Evolutionary conservation across 2,329 filamentous ascomycete genomes (phyloP), one percentile per base, ranked within the genome.

Genomic region (Alternaria gaisen): DNA sequence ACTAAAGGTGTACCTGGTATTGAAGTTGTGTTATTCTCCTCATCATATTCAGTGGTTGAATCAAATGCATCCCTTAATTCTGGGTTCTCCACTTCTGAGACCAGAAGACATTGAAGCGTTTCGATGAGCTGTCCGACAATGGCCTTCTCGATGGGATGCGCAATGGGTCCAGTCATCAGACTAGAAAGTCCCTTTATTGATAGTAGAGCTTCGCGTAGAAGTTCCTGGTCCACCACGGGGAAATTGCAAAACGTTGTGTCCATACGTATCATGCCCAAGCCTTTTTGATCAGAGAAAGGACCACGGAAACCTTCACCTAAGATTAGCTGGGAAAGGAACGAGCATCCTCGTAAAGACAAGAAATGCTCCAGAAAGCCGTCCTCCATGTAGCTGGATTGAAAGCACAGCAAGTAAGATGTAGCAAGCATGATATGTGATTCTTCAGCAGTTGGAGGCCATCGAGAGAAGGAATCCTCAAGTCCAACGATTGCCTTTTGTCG

Each of bases 381-480:
- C 9, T 57, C 34, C 42, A 72, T 61, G 51, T 66, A 70, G 34
- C 53, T 56, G 14, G 67, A 67, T 41, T 72, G 69, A 14, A 64
- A 64, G 9, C 63, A 66, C 14, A 72, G 61, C 1, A 71, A 26
- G 47, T 66, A 72, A n/a, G 64, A 67, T 11, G 69, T 67, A 3
- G 68, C 70, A 8, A 72, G 60, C 68, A 72, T 72, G 22, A 65
- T 60, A 48, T 72, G 69, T 5, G 67, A 68, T 53, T 72, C 66
- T n/a, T 67, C 56, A n/a, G 66, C 51, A 22, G 46, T 56, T 3
- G 64, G 63, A 8, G 70, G 70, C 70, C 70, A 72, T 42, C 40
- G 57, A 8, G 60, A 52, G 48, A 72, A 72, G 8, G 69, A 64
- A 20, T 66, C 50, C 18, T 72, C 64, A 4, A 72, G 63, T 6